phyloP scores from a whole-genome alignment of 306 rosid species.

The Glycine soja region DNA sequence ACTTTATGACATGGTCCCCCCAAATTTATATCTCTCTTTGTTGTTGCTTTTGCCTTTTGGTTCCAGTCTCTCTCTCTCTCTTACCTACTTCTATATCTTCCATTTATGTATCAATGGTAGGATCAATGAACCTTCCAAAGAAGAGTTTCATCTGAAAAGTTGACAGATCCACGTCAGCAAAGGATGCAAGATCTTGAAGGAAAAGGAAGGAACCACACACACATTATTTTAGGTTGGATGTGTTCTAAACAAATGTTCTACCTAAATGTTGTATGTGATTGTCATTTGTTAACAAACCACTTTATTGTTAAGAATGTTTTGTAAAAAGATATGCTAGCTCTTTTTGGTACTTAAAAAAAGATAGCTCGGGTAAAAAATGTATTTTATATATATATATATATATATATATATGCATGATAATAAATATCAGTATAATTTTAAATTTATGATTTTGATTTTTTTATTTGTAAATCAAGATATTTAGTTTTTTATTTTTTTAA shows the following conservation, averaged over 20 bases:
- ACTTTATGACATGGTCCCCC: constrained; percentile 48
- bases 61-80: constrained; percentile 32
- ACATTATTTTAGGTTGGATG: background rate
- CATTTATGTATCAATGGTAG: constrained; percentile 18
- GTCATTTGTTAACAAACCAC: constrained; percentile 23
- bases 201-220: constrained; percentile 32
- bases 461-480: too few relatives aligned
- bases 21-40: background rate
- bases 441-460: too few relatives aligned
- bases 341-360: background rate
- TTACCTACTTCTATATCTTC: constrained; percentile 24
- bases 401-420: too few relatives aligned
- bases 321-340: background rate
- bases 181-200: constrained; percentile 42
- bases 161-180: constrained; percentile 50
- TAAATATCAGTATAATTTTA: too few relatives aligned
- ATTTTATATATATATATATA: background rate
- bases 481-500: too few relatives aligned
- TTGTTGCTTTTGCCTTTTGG: background rate
- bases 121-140: background rate
- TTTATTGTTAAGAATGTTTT: background rate
- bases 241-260: constrained; percentile 5
- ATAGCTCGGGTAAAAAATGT: background rate
- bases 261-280: background rate
- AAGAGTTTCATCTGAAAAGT: constrained; percentile 34